phyloP scores from a whole-genome alignment of 2,329 filamentous ascomycete genomes.

The Alternaria consortialis region DNA sequence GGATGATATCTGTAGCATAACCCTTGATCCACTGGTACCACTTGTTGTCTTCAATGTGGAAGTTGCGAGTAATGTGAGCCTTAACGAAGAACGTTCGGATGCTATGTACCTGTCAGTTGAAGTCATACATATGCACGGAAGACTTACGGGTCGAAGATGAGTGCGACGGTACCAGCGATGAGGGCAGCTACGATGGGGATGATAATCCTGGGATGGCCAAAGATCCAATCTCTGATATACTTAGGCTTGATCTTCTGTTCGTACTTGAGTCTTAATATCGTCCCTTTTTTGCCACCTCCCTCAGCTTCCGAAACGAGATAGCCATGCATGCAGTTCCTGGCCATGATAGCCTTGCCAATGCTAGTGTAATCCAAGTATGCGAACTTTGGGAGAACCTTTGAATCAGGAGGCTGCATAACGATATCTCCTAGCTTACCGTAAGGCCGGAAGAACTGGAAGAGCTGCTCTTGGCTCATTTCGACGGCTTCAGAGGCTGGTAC shows the following conservation, averaged over 20 bases:
- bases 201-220: constrained; percentile 85
- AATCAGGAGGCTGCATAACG: constrained; percentile 80
- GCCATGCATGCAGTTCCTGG: constrained; percentile 91
- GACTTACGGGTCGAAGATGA: constrained; percentile 78
- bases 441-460: constrained; percentile 86
- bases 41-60: constrained; percentile 76
- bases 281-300: constrained; percentile 79
- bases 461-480: constrained; percentile 83
- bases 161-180: constrained; percentile 81
- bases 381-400: constrained; percentile 82
- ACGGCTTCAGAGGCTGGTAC: constrained; percentile 72
- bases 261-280: constrained; percentile 82
- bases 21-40: constrained; percentile 83
- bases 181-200: constrained; percentile 84
- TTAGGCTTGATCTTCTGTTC: constrained; percentile 79
- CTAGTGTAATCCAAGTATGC: constrained; percentile 80
- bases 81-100: constrained; percentile 94
- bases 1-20: constrained; percentile 72
- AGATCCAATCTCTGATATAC: constrained; percentile 87
- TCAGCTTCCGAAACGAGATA: constrained; percentile 72
- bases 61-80: constrained; percentile 80
- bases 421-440: constrained; percentile 95
- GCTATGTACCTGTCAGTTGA: constrained; percentile 24
- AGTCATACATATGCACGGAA: constrained; percentile 4
- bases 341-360: constrained; percentile 81